phyloP scores from a whole-genome alignment of 1,284 basidiomycete species.

The Meira miltonrushii region DNA sequence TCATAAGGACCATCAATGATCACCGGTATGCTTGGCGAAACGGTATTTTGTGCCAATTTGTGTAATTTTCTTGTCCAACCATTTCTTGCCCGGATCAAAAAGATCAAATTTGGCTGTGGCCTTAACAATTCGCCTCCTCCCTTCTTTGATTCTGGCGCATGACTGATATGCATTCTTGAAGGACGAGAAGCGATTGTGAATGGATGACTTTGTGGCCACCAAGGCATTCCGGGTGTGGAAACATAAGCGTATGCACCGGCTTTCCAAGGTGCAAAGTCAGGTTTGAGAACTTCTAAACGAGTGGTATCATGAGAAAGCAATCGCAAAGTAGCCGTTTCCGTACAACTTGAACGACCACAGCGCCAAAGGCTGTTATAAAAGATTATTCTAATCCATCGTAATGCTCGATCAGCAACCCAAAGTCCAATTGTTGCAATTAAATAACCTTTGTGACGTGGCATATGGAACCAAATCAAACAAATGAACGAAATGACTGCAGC shows the following conservation, averaged over 20 bases:
- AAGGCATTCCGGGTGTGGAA: background rate
- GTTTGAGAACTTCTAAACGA: constrained; percentile 1
- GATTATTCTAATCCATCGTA: background rate
- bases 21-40: background rate
- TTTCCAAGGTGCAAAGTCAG: background rate
- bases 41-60: background rate
- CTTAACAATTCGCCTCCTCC: background rate
- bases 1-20: background rate
- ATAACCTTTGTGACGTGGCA: background rate
- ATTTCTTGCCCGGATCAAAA: background rate
- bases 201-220: background rate
- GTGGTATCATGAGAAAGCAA: background rate
- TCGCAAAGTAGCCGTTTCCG: background rate
- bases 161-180: background rate
- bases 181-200: background rate
- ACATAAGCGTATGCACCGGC: background rate
- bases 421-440: background rate
- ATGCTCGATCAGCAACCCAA: background rate
- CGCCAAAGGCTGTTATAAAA: constrained; percentile 1
- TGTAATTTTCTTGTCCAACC: background rate
- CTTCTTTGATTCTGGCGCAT: background rate
- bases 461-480: background rate
- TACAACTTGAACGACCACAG: background rate
- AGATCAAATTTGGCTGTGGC: background rate
- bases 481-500: background rate